These are phyloP conservation scores for Daedaleopsis nitida DNA, from an alignment of 768 basidiomycete species.

Conservation along the genomic window DNA sequence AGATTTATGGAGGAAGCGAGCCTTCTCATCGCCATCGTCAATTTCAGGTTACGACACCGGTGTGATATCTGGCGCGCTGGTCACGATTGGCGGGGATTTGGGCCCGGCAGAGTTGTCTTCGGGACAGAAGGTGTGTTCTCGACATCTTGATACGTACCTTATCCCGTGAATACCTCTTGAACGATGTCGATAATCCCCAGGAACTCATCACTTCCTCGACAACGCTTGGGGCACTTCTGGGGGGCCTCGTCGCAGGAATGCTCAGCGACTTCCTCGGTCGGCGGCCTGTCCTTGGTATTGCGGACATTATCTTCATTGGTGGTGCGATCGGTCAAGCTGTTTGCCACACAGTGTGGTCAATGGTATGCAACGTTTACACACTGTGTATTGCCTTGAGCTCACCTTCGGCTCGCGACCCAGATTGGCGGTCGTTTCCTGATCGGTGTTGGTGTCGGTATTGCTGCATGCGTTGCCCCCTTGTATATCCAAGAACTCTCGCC, in stretches of 20 bases:
- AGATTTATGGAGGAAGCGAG: not conserved
- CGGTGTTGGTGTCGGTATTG: constrained; percentile 73
- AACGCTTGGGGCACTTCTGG: constrained; percentile 75
- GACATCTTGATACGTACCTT: too few relatives aligned
- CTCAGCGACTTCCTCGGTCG: constrained; percentile 74
- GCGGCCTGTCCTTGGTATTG: constrained; percentile 61
- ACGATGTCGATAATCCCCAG: constrained; percentile 24
- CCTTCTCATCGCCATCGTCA: not conserved
- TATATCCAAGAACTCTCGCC: constrained; percentile 87
- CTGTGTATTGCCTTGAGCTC: not conserved
- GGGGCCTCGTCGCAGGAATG: constrained; percentile 70
- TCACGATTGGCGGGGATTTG: constrained; percentile 69
- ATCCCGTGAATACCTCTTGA: not conserved
- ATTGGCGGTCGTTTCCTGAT: constrained; percentile 75
- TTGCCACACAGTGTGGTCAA: constrained; percentile 67
- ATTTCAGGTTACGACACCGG: constrained; percentile 78
- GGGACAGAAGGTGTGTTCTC: constrained; percentile 55
- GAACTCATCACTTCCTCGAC: constrained; percentile 83
- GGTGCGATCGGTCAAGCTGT: constrained; percentile 75
- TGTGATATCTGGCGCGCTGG: constrained; percentile 79
- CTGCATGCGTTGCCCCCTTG: constrained; percentile 76
- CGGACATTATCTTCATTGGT: constrained; percentile 72
- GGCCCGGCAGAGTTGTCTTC: constrained; percentile 57
- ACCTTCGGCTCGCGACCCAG: constrained; percentile 31
- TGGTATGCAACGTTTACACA: constrained; percentile 42